Evolutionary conservation across 768 basidiomycete genomes (phyloP), one percentile per base, ranked within the genome.

Genomic region (Auricularia cornea): DNA sequence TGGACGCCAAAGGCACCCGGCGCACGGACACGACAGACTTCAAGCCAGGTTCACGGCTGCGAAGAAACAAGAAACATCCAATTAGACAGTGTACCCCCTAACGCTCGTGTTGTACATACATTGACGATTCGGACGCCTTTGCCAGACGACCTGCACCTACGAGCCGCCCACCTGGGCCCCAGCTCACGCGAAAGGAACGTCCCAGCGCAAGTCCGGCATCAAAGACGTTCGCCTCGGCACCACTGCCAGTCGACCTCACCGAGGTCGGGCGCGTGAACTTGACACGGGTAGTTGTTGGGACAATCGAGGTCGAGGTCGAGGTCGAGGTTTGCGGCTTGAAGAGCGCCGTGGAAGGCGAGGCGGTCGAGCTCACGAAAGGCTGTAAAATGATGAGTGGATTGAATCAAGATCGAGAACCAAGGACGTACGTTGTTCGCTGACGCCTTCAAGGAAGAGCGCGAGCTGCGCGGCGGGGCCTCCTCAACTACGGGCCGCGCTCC

Each of bases 131-230:
- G 29, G 54, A 57, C 16, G 54, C 18, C 28, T 57, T 57, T 16
- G 30, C 28, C 16, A 96, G 75, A 59, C 79, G 79, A n/a, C 92
- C 94, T 12, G 89, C 72, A 73, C 92, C 88, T 12, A 87, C 86
- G 6, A 98, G 71, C 41, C 78, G 79, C 0, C 93, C 93, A 40
- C 83, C 81, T 1, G 90, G 88, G 23, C 95, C 92, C 93, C 94
- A 98, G 3, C 92, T 87, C 2, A 89, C 92, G 63, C 94, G 82
- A 73, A 94, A 97, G 14, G 90, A 92, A 20, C 93, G 83, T 14
- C 94, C 94, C 62, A 94, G 77, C 1, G 89, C 83, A 38, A 98
- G 77, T 0, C 94, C 95, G 18, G 92, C 90, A 73, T 99, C 96
- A 12, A 85, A 77, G 52, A 85, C 75, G 31, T 81, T 78, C 3